Evolutionary conservation across 441 rosid genomes (phyloP).

Genomic region (Populus hybrid): DNA sequence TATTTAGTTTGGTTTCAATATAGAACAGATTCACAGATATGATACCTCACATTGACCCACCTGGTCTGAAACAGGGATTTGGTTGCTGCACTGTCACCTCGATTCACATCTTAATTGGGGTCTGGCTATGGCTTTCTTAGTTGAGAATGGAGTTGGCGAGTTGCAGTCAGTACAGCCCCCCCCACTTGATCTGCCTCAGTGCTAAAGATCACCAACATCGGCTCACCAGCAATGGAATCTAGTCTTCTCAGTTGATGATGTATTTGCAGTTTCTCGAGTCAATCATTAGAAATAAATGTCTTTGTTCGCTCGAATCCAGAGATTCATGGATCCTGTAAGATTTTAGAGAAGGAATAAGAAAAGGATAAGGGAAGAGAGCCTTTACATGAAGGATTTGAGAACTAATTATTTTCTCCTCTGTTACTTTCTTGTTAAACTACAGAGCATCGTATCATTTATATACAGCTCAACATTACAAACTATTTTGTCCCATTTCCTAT

Average conservation of each 20-base stretch:
- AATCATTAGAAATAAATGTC: neutral
- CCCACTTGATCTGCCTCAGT: constrained; percentile 65
- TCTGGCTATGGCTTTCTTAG: constrained; percentile 69
- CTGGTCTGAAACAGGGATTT: constrained; percentile 52
- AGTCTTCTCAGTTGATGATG: neutral
- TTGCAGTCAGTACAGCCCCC: constrained; percentile 60
- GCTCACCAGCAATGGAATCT: constrained; percentile 1
- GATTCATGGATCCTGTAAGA: neutral
- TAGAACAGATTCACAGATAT: neutral
- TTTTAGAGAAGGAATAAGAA: too few species aligned
- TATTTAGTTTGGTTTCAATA: neutral
- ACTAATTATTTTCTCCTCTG: too few species aligned
- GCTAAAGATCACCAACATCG: constrained; percentile 29
- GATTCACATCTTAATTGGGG: constrained; percentile 89
- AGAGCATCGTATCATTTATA: too few species aligned
- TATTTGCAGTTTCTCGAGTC: constrained; percentile 4
- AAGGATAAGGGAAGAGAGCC: too few species aligned
- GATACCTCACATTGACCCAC: neutral
- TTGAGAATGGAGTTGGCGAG: constrained; percentile 65
- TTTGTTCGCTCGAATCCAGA: constrained; percentile 1
- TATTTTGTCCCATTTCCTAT: too few species aligned
- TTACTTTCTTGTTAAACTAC: too few species aligned
- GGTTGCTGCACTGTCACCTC: constrained; percentile 94
- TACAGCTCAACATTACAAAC: too few species aligned
- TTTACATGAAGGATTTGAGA: too few species aligned